These are phyloP conservation scores for Eucalyptus regnans DNA, from an alignment of 345 rosid genomes.

Conservation along the genomic window DNA sequence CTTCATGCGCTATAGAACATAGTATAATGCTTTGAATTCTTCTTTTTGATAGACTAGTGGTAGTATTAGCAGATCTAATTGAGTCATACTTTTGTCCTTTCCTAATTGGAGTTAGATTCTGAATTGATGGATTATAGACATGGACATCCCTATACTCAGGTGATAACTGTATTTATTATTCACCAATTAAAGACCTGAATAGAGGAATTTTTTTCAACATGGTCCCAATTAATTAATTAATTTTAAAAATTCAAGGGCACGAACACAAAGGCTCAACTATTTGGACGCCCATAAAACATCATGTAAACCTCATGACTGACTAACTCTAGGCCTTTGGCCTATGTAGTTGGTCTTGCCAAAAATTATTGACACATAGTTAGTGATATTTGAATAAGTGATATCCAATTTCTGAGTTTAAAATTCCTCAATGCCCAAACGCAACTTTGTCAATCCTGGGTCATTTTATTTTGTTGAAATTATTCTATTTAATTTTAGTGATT, in stretches of 20 bases:
- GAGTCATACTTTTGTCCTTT: background rate
- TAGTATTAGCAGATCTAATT: fast-evolving
- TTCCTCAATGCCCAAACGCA: fast-evolving
- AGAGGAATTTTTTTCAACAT: fast-evolving
- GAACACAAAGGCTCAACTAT: background rate
- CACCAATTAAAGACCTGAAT: fast-evolving
- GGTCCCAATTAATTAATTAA: too few species aligned
- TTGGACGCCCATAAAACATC: fast-evolving
- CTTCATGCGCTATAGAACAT: background rate
- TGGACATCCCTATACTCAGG: background rate
- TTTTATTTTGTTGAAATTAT: too few species aligned
- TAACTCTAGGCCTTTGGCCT: background rate
- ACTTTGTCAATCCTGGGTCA: fast-evolving
- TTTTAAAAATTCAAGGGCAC: background rate
- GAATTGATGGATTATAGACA: fast-evolving
- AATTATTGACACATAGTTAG: fast-evolving
- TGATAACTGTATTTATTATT: fast-evolving
- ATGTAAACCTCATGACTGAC: background rate
- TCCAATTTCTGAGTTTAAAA: too few species aligned
- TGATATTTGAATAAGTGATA: background rate
- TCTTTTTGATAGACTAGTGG: too few species aligned
- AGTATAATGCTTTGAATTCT: background rate
- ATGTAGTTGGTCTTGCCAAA: fast-evolving
- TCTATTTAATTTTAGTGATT: background rate
- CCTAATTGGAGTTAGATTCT: background rate